Base-by-base conservation (phyloP, 352 stramenopile genomes). In the Globisporangium cederbergense region DNA sequence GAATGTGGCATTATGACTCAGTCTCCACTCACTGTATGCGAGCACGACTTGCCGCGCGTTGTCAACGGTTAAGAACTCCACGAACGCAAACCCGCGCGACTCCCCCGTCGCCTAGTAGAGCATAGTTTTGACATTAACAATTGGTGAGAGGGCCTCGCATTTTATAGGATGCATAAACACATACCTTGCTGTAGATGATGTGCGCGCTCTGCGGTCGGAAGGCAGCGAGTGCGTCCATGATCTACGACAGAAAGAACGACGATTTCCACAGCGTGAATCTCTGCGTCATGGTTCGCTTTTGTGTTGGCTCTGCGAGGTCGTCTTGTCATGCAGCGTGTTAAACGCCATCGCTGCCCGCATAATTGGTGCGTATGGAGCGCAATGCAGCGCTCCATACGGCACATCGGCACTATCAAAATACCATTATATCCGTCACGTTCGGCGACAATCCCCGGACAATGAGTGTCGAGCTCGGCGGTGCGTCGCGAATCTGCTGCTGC, bases 31-130 rank as follows among this genome's bases (percentile, higher is more conserved):
- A 95, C 86, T 78, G 60, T 89, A 96, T 0, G 78, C 68, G 18
- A 77, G 67, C 52, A 92, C 62, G 14, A 83, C 83, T 59, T 75
- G 60, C 28, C 64, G 79, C 5, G 87, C 83, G 51, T 72, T 73
- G 16, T 89, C 76, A 3, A 90, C 65, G 9, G 65, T 79, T 7
- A 71, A 66, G 70, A 96, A 94, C 50, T 92, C 76, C 32, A 89
- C 82, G 51, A 93, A 96, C 6, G 80, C 87, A 64, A 96, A 93
- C 49, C 87, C 87, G 9, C 87, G 82, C 51, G 76, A 68, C 58
- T 89, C 77, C 28, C 83, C 80, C 30, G 85, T 92, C 14, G 65
- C 56, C 80, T 86, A 50, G 14, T 7, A n/a, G 4, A 46, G 25
- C 25, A 46, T 46, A 14, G 36, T 36, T 25, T 57, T 25, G 0